A percentile compares a stretch with the other conserved stretches of the same genome.
phyloP scores from a whole-genome alignment of 2,329 filamentous ascomycete species.

The Calonectria ilicicola region DNA sequence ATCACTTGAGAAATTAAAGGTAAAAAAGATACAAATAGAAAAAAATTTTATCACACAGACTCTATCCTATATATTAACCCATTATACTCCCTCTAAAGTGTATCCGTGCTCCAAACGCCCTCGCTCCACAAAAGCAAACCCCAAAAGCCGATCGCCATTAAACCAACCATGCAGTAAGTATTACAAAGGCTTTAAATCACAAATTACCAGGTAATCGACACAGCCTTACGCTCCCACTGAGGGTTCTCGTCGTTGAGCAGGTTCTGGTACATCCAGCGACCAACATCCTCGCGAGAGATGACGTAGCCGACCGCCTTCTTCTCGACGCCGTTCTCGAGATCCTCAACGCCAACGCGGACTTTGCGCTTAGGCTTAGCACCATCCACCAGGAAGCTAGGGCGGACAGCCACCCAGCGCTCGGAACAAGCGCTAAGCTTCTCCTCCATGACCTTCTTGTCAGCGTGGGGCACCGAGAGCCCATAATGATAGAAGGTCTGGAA shows the following conservation, averaged over 20 bases:
- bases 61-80: neutral
- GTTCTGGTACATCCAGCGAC: slow-evolving; percentile 55
- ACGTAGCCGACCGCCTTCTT: slow-evolving; percentile 53
- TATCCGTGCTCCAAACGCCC: neutral
- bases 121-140: neutral
- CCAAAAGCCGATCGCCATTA: neutral
- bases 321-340: slow-evolving; percentile 46
- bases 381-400: slow-evolving; percentile 50
- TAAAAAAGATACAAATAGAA: neutral
- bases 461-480: slow-evolving; percentile 56
- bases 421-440: slow-evolving; percentile 29
- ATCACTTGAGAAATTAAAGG: neutral
- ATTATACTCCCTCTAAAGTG: neutral
- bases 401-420: slow-evolving; percentile 50
- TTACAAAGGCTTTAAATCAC: neutral
- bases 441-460: slow-evolving; percentile 63
- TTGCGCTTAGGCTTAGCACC: slow-evolving; percentile 33
- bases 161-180: no score
- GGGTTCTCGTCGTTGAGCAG: slow-evolving; percentile 38
- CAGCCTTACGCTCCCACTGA: slow-evolving; percentile 44
- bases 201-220: slow-evolving; percentile 44
- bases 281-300: slow-evolving; percentile 56
- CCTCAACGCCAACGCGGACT: slow-evolving; percentile 50
- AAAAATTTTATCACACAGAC: neutral
- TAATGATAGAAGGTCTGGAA: slow-evolving; percentile 57